Evolutionary conservation across 2,329 filamentous ascomycete genomes (phyloP).

Genomic region (Bisporella sp.): DNA sequence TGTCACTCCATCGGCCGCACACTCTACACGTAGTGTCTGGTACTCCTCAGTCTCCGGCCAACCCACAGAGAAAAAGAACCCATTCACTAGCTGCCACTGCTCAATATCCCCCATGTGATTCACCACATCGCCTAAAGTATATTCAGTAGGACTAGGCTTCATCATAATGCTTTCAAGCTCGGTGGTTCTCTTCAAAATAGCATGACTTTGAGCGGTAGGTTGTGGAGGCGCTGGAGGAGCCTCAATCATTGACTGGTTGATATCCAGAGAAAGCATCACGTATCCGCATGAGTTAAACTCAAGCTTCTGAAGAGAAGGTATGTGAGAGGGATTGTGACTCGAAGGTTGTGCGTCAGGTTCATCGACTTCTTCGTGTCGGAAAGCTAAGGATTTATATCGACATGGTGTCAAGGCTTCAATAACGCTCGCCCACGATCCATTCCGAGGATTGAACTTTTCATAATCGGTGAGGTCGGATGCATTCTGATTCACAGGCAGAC

Average conservation of each 20-base stretch:
- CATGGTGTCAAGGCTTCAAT: slow-evolving; percentile 44
- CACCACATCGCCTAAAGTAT: slow-evolving; percentile 16
- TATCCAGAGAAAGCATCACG: slow-evolving; percentile 22
- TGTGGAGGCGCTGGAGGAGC: not conserved
- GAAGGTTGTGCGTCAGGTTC: slow-evolving; percentile 11
- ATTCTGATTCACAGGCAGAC: slow-evolving; percentile 1
- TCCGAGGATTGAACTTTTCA: slow-evolving; percentile 20
- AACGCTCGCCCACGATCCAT: slow-evolving; percentile 42
- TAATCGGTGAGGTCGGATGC: too few relatives aligned
- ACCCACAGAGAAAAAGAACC: slow-evolving; percentile 19
- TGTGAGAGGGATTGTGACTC: slow-evolving; percentile 9
- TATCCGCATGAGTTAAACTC: slow-evolving; percentile 27
- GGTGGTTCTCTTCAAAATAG: slow-evolving; percentile 15
- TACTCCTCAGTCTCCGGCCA: slow-evolving; percentile 12
- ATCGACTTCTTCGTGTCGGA: slow-evolving; percentile 23
- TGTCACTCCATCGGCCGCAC: slow-evolving; percentile 19
- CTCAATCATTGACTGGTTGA: slow-evolving; percentile 21
- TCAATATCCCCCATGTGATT: slow-evolving; percentile 20
- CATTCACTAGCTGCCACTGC: slow-evolving; percentile 17
- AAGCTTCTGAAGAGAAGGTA: slow-evolving; percentile 14
- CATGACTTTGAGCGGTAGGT: slow-evolving; percentile 7
- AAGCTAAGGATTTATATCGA: slow-evolving; percentile 21
- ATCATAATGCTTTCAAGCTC: slow-evolving; percentile 24
- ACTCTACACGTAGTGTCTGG: slow-evolving; percentile 9
- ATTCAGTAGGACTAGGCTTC: slow-evolving; percentile 18